Evolutionary conservation across 129 eudicot genomes (phyloP), one percentile per base, ranked within the genome.

Genomic region (Chrysanthemum lavandulifolium): DNA sequence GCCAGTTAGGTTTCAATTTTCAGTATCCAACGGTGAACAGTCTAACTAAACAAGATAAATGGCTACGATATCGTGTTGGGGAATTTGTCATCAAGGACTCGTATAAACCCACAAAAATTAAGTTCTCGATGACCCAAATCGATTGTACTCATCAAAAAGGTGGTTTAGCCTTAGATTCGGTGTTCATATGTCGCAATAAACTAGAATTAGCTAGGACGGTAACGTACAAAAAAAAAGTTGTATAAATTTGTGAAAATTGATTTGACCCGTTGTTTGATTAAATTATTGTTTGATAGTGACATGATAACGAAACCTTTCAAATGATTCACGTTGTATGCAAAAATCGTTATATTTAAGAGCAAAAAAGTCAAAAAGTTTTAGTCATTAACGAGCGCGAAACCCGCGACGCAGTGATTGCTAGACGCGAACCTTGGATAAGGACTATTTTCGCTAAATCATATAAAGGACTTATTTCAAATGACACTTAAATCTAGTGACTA

Each of bases 91-190:
- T 88, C 10, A 73, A 79, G 14, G 61, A 84, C 57, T 77, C 89
- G 13, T 40, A 55, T 63, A 53, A 13, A 2, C 73, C 75, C 1
- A 83, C 86, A 19, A 82, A 76, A 63, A 61, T 92, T 54, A 86
- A 84, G 76, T 92, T 84, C 67, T 92, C 89, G 0, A 82, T 92
- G 96, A 71, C 85, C 63, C 97, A 92, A 49, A 92, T 92, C 53
- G 97, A 91, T 72, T 91, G 97, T 69, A 88, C 96, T 60, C 96
- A 91, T 69, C 76, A 86, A 5, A 91, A 91, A 84, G 96, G 89
- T 57, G 97, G 97, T 19, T 84, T 92, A 61, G 91, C 87, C 27
- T 70, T 88, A 50, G 97, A 92, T 71, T 86, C 91, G 18, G 94
- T 86, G 33, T 61, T 84, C 9, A 84, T 91, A 13, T 78, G 82